Evolutionary conservation across 352 stramenopile genomes (phyloP).

Genomic region (Phytophthora idaei): DNA sequence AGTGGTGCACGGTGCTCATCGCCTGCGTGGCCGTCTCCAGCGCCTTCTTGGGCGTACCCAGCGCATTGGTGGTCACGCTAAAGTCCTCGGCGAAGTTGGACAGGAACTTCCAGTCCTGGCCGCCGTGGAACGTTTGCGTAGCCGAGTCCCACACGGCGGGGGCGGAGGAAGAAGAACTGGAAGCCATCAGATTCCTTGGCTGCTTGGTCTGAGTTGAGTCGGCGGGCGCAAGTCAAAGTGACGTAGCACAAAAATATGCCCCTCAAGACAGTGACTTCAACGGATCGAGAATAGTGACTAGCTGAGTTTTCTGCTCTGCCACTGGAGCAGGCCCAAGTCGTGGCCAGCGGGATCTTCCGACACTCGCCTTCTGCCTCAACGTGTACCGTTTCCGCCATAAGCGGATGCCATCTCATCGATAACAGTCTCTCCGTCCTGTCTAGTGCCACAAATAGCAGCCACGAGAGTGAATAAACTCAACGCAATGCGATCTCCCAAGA

Average conservation of each 20-base stretch:
- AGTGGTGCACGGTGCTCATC: conserved; percentile 88
- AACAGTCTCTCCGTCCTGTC: conserved; percentile 4
- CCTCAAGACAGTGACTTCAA: background rate
- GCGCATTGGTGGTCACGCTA: conserved; percentile 89
- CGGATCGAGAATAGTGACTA: background rate
- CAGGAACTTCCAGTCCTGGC: conserved; percentile 92
- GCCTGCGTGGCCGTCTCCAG: conserved; percentile 72
- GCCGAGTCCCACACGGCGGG: conserved; percentile 70
- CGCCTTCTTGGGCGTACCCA: conserved; percentile 79
- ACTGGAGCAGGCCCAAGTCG: background rate
- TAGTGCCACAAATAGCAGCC: conserved; percentile 11
- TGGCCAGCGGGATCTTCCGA: background rate
- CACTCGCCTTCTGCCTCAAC: background rate
- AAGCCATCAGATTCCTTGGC: conserved; percentile 12
- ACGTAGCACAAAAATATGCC: conserved; percentile 1
- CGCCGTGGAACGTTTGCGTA: conserved; percentile 92
- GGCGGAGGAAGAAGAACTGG: conserved; percentile 10
- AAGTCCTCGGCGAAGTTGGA: conserved; percentile 91
- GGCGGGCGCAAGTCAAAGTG: background rate
- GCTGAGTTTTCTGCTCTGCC: conserved; percentile 1
- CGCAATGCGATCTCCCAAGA: conserved; percentile 26
- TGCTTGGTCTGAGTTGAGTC: background rate
- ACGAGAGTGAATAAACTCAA: background rate
- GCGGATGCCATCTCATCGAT: conserved; percentile 17
- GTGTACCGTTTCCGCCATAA: background rate